Conservation (phyloP, 2,329 filamentous ascomycete species). For the Colletotrichum horii region DNA sequence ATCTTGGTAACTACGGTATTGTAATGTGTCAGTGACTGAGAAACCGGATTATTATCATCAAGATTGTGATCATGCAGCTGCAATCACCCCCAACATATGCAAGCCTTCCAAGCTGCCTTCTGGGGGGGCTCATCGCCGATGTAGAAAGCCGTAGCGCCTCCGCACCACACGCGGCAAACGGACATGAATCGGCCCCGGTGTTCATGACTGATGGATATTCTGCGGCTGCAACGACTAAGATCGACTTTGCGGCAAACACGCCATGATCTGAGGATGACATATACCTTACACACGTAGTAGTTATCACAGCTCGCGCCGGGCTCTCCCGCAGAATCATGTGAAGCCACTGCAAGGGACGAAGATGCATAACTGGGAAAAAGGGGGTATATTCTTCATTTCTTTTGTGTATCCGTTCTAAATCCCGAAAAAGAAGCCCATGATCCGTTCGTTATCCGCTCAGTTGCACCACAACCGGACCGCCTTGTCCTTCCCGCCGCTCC, state of each 20-base stretch:
- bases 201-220: background rate
- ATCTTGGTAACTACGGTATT: background rate
- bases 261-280: background rate
- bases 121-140: background rate
- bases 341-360: background rate
- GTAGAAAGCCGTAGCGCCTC: background rate
- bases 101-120: background rate
- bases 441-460: conserved; percentile 35
- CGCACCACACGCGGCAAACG: background rate
- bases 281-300: background rate
- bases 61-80: background rate
- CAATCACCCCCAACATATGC: background rate
- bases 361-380: background rate
- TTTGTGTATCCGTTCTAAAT: conserved; percentile 13
- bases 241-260: rapidly evolving
- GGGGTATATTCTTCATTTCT: conserved; percentile 17
- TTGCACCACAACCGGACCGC: conserved; percentile 71
- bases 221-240: background rate
- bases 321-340: background rate
- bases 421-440: background rate
- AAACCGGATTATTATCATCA: background rate
- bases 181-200: background rate
- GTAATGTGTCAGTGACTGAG: background rate
- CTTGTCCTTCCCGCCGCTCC: conserved; percentile 93
- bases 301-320: background rate